Evolutionary conservation across 225 moss, liverwort and hornwort genomes (phyloP), one percentile per base, ranked within the genome.

Genomic region (Anthoceros angustus): DNA sequence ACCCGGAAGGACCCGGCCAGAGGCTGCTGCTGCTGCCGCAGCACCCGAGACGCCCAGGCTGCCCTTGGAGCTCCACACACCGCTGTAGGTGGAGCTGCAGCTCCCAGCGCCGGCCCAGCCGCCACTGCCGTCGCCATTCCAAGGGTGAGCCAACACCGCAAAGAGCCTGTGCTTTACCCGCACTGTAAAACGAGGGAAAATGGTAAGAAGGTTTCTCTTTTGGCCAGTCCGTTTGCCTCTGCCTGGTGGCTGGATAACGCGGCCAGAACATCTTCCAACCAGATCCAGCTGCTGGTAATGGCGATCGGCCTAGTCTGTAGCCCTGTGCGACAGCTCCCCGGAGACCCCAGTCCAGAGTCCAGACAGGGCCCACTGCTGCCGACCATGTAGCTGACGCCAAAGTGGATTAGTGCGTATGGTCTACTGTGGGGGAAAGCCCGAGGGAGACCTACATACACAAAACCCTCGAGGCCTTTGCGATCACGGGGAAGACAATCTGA

Each of bases 121-220:
- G 18, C 55, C 55, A 20, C 55, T 23, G 55, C 55, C 55, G 55
- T 20, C 55, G 55, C 55, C 55, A 55, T 55, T 18, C n/a, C 55
- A 55, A 15, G 23, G 23, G 32, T 32, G 32, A 32, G 2, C 2
- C 32, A 4, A 32, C 32, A 4, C 2, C 32, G 32, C 32, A 32
- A 1, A 32, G 2, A 32, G 32, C 32, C 32, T 32, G 32, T 1
- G 32, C 32, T 32, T 32, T 32, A 1, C 12, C 45, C 11, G 3
- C 2, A 46, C 45, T 2, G 16, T 46, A 46, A 46, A 16, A 23
- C n/a, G 55, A n/a, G n/a, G n/a, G n/a, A 55, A 12, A 18, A 23
- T 2, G 18, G 18, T 4, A 48, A 18, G 46, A 55, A 55, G n/a
- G 18, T 5, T 18, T 0, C 8, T 55, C 55, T 5, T 23, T 23